Evolutionary conservation across 345 rosid genomes (phyloP), one percentile per base, ranked within the genome.

Genomic region (Sisymbrium altissimum): DNA sequence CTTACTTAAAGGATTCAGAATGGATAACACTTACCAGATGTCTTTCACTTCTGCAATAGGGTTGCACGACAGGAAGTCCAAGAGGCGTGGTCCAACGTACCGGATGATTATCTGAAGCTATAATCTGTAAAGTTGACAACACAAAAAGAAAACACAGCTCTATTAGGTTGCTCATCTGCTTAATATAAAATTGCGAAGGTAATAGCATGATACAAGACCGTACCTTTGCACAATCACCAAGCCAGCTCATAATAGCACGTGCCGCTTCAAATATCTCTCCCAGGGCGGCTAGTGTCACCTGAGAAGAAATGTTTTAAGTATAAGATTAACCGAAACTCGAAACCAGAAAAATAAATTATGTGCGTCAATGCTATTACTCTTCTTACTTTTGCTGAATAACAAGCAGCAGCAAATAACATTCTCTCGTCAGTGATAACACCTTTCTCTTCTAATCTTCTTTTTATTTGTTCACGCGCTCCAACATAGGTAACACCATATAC

Each of bases 381-480:
- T 59, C 88, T 86, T 86, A 95, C 99, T 79, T 88, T 90, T 70
- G 97, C 97, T 74, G 94, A 82, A 87, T 95, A 95, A 80, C 93
- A 87, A 79, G 99, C 83, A 33, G 97, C 96, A 68, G 88, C 30
- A 76, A 87, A 92, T 32, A 90, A 81, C 79, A 82, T 66, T 81
- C 86, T 84, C 56, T 92, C 99, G 74, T 95, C 97, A 19, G 89
- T 85, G 73, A 95, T 86, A 61, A 73, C 87, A 64, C 96, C 97
- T 78, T 89, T 88, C 84, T 92, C 97, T 87, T 87, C 87, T 76
- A 95, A 84, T 81, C 97, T 87, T 83, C 84, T 83, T 83, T 88
- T 90, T 81, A 92, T 95, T 75, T 95, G 99, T 67, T 95, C 97
- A 57, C 99, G 97, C 38, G 99, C 99, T 33, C 99, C 99, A 48